Evolutionary conservation across 352 stramenopile genomes (phyloP), one percentile per base, ranked within the genome.

Genomic region (Phytophthora sp.): DNA sequence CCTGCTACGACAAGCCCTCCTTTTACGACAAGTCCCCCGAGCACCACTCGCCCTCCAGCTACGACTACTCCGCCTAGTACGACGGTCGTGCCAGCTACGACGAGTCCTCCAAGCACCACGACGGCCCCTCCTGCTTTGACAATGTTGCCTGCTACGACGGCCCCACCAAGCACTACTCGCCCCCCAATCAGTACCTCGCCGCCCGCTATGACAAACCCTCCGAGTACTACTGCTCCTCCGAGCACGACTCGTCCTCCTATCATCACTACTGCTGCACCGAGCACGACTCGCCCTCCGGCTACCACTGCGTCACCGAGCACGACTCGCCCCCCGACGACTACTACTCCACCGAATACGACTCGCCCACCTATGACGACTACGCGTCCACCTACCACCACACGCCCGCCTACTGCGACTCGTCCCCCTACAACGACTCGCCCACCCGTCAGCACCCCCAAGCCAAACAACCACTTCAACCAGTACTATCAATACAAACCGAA

Each of bases 281-380:
- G n/a, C n/a, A n/a, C 21, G 4, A 48, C 41, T 5, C 2, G 20
- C 4, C 13, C 39, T 3, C 21, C 21, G 23, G 10, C 3, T 20
- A 46, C 39, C 9, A 31, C 21, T 4, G 6, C 11, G 3, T 21
- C 39, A 9, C 21, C 39, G 0, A 2, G 1, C 12, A 46, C 39
- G 2, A 46, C 39, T 0, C 8, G 1, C 0, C 39, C 39, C 0
- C 39, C 39, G 1, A 20, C 41, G 13, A 48, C 39, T 4, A 48
- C 39, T 12, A 8, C 11, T 8, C 38, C 38, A 2, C 11, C 39
- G 0, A 11, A 3, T 2, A 46, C 39, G 4, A 46, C 21, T 18
- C 27, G 11, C 10, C 11, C 17, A 20, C 39, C 39, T 20, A 12
- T 13, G 7, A 82, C 10, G 82, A 94, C 57, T 11, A 34, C 42